Base-by-base conservation (phyloP, 2,329 filamentous ascomycete species). In the Epichloe brachyelytri region DNA sequence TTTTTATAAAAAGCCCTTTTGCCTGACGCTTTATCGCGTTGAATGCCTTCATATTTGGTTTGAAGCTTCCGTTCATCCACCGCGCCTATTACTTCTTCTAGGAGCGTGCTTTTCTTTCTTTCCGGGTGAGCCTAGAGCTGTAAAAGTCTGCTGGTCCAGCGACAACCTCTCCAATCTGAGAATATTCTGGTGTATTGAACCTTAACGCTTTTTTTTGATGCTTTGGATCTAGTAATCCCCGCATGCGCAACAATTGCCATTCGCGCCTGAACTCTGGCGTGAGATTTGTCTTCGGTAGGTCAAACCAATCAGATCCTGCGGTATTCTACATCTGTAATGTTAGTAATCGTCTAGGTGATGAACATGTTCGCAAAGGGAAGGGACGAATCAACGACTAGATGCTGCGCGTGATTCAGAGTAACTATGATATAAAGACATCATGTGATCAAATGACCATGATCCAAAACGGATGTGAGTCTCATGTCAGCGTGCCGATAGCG, bases 161-260 rank as follows among this genome's bases (percentile, higher is more conserved):
- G 51, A 96, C 78, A 53, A 98, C 80, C 5, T 87, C 91, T 52
- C 91, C 93, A 30, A 95, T 80, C 60, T 95, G 88, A 19, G 86
- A 94, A 64, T 86, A 97, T 54, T 88, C 82, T 1, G 93, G 93
- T 10, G 63, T 59, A 39, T 55, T 62, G 53, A 78, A 75, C 63
- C 85, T 89, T 51, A 80, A 77, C 48, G 91, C 83, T 67, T 96
- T 97, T 66, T 91, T 94, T 74, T 95, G 95, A 62, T 91, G 86
- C 65, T 97, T 91, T 1, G 89, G 83, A 58, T 97, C 91, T 20
- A 97, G 75, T 19, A 95, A 83, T 51, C 83, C 84, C 65, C 93
- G 82, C 85, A 96, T 91, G 57, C 88, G 83, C 53, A 98, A 73
- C 11, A 97, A 74, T 67, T 96, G 89, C 48, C 96, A 74, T 64